These are phyloP conservation scores for Acacia melanoxylon DNA, from an alignment of 306 rosid genomes.

Conservation along the genomic window DNA sequence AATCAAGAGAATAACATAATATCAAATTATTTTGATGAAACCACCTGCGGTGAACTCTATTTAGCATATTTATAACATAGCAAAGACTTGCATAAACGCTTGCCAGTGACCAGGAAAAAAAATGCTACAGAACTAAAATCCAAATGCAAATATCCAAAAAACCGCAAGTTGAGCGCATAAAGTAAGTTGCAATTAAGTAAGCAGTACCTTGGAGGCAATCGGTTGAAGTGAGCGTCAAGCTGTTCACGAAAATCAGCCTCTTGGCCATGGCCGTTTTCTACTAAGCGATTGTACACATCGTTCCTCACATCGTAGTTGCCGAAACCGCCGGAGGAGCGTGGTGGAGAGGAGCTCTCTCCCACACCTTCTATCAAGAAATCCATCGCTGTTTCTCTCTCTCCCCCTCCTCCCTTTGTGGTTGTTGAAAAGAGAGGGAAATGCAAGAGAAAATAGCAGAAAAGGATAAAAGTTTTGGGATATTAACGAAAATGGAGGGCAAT, in stretches of 20 bases:
- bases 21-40: background rate
- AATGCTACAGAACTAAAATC: conserved; percentile 14
- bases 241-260: conserved; percentile 80
- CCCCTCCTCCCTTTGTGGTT: background rate
- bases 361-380: conserved; percentile 87
- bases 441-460: background rate
- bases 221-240: conserved; percentile 89
- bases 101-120: background rate
- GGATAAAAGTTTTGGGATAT: conserved; percentile 21
- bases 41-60: conserved; percentile 17
- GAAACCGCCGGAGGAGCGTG: conserved; percentile 67
- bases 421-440: conserved; percentile 25
- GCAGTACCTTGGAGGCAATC: conserved; percentile 84
- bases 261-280: conserved; percentile 63
- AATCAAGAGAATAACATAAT: background rate
- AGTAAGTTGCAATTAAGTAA: background rate
- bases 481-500: conserved; percentile 33
- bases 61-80: background rate
- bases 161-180: background rate
- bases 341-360: conserved; percentile 98
- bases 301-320: conserved; percentile 63
- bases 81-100: background rate
- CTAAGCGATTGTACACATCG: conserved; percentile 79
- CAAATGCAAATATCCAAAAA: conserved; percentile 10
- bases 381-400: conserved; percentile 35